These are phyloP conservation scores for Calocera cornea DNA, from an alignment of 768 basidiomycete genomes.

Conservation along the genomic window DNA sequence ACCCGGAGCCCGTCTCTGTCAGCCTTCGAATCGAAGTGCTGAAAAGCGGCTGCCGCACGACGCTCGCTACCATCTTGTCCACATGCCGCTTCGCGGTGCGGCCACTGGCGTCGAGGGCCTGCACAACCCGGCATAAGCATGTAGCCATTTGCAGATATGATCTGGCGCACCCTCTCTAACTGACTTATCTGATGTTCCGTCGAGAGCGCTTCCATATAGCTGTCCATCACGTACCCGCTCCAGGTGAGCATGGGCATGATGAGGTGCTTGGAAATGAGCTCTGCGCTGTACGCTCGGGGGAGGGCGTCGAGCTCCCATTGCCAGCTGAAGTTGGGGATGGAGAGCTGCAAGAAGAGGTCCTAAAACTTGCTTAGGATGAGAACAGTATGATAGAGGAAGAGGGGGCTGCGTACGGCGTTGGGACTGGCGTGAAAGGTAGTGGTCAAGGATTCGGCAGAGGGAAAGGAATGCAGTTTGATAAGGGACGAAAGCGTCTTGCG, in stretches of 20 bases:
- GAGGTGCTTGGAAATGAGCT: slow-evolving; percentile 64
- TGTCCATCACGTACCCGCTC: slow-evolving; percentile 1
- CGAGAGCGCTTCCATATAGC: neutral
- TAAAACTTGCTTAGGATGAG: neutral
- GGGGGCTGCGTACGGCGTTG: neutral
- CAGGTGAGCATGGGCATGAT: slow-evolving; percentile 58
- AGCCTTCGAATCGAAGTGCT: neutral
- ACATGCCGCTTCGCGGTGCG: neutral
- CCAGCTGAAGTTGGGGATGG: slow-evolving; percentile 47
- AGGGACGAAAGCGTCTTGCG: neutral
- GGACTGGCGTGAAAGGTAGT: neutral
- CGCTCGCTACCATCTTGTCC: neutral
- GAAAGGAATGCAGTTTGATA: neutral
- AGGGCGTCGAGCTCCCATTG: slow-evolving; percentile 61
- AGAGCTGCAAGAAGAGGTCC: neutral
- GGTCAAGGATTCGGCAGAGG: neutral
- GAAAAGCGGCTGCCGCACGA: neutral
- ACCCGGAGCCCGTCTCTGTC: neutral
- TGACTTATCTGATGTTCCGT: neutral
- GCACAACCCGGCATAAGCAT: neutral
- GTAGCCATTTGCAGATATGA: neutral
- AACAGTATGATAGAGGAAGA: neutral
- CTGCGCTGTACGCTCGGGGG: slow-evolving; percentile 51
- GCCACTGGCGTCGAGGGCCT: neutral
- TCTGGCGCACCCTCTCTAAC: neutral